Evolutionary conservation across 495 filamentous ascomycete species (phyloP).

Genomic region (Beverwykella pulmonaria): DNA sequence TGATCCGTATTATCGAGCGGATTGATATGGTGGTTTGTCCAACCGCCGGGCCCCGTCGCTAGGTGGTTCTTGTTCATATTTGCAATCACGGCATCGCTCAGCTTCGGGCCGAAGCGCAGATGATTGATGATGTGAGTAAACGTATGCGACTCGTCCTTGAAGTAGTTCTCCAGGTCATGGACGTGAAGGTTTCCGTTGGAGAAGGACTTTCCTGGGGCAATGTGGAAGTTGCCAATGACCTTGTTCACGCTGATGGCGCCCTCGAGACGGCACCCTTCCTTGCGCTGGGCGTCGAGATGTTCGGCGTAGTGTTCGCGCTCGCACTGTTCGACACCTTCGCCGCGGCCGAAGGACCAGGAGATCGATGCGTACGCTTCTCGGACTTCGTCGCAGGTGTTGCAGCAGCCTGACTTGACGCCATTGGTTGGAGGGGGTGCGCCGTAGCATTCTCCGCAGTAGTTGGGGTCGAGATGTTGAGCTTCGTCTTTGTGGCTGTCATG

Average conservation of each 20-base stretch:
- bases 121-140: constrained; percentile 90
- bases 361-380: constrained; percentile 86
- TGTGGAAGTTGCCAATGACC: constrained; percentile 97
- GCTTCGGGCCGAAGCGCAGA: constrained; percentile 89
- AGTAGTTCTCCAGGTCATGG: constrained; percentile 94
- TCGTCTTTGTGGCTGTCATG: constrained; percentile 60
- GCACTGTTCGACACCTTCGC: constrained; percentile 94
- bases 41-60: constrained; percentile 51
- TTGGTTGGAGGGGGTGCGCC: constrained; percentile 73
- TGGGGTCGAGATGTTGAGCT: constrained; percentile 76
- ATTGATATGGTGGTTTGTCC: constrained; percentile 89
- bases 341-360: constrained; percentile 90
- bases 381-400: constrained; percentile 96
- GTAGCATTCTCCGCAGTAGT: constrained; percentile 94
- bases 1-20: constrained; percentile 85
- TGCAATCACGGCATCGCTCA: constrained; percentile 72
- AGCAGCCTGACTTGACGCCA: constrained; percentile 79
- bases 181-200: constrained; percentile 94
- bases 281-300: constrained; percentile 78
- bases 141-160: constrained; percentile 71
- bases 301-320: constrained; percentile 90
- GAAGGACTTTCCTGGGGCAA: constrained; percentile 93
- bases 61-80: constrained; percentile 58
- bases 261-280: constrained; percentile 93
- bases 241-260: constrained; percentile 95